Percentiles rank a stretch among this genome's conserved stretches.
Conservation (phyloP, 2,329 filamentous ascomycete genomes). For the Talaromyces sp. region DNA sequence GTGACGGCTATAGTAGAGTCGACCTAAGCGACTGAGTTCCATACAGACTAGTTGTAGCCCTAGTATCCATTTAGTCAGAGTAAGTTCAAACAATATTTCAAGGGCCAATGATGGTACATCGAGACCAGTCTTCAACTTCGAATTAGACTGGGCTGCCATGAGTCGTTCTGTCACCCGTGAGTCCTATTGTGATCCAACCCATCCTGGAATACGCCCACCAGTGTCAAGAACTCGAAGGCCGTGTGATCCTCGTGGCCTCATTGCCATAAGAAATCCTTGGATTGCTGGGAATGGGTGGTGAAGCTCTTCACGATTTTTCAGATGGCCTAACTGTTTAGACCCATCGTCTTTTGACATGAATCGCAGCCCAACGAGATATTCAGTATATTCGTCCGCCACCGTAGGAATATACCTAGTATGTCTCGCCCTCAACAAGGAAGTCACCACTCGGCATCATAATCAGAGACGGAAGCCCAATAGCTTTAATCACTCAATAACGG, state of each 20-base stretch:
- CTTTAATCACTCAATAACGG: constrained; percentile 12
- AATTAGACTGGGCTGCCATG: neutral
- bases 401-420: neutral
- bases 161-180: constrained; percentile 13
- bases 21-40: neutral
- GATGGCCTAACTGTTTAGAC: constrained; percentile 9
- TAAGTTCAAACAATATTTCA: neutral
- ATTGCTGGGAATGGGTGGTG: neutral
- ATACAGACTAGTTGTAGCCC: constrained; percentile 16
- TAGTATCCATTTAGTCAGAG: constrained; percentile 4
- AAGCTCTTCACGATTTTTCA: neutral
- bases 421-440: constrained; percentile 15
- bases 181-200: constrained; percentile 12
- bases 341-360: constrained; percentile 9
- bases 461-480: constrained; percentile 18
- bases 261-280: constrained; percentile 13
- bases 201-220: constrained; percentile 7
- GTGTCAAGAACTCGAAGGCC: constrained; percentile 12
- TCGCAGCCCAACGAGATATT: constrained; percentile 15
- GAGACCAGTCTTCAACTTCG: neutral
- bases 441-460: constrained; percentile 6
- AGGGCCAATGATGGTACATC: constrained; percentile 2
- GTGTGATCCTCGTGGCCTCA: constrained; percentile 14
- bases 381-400: neutral
- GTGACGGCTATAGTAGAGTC: neutral